A percentile compares a stretch with the other conserved stretches of the same genome.
These are phyloP conservation scores for Nasturtium officinale DNA, from an alignment of 345 rosid genomes.

Conservation along the genomic window DNA sequence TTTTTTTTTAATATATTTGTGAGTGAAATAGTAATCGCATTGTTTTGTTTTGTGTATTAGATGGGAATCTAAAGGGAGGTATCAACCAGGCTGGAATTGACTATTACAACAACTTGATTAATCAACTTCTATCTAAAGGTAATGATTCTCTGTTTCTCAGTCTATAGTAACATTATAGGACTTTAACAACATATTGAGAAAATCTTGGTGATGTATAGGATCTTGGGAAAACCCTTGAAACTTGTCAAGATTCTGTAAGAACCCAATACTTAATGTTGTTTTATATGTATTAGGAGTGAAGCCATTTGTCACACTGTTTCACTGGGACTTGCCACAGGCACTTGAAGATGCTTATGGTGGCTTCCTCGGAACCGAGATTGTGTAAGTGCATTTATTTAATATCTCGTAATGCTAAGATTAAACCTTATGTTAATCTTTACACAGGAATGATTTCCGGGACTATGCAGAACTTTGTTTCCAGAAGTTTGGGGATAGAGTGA, in stretches of 20 bases:
- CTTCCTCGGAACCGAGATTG: constrained; percentile 41
- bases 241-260: background rate
- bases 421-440: background rate
- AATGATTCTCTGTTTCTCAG: constrained; percentile 16
- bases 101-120: constrained; percentile 56
- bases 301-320: constrained; percentile 52
- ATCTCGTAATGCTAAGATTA: background rate
- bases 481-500: constrained; percentile 54
- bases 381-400: constrained; percentile 42
- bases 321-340: constrained; percentile 54
- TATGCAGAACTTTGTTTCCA: constrained; percentile 52
- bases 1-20: background rate
- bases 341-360: constrained; percentile 54
- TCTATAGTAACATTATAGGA: background rate
- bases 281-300: constrained; percentile 43
- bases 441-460: constrained; percentile 46
- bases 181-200: background rate
- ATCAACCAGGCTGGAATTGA: constrained; percentile 54
- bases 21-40: background rate
- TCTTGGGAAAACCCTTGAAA: background rate
- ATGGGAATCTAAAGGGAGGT: constrained; percentile 54
- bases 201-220: too few relatives aligned
- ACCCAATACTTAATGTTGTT: background rate
- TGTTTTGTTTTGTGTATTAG: constrained; percentile 19
- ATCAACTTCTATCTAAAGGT: constrained; percentile 46